These are phyloP conservation scores for Castanea sativa DNA, from an alignment of 306 rosid genomes.

Conservation along the genomic window DNA sequence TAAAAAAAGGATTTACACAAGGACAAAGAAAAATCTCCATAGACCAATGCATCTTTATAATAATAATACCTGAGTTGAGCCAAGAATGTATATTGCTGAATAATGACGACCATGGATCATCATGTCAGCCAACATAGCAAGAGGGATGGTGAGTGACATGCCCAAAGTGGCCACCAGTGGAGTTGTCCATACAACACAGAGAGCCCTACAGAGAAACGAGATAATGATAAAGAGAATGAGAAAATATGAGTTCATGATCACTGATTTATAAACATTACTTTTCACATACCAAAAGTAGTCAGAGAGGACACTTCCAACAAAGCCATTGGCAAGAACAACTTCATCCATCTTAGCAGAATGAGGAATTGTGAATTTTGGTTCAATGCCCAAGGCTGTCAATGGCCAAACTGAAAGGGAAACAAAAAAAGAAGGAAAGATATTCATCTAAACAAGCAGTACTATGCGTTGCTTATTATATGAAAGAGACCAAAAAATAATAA, in stretches of 20 bases:
- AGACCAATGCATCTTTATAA: neutral
- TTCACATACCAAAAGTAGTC: conserved; percentile 84
- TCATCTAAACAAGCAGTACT: conserved; percentile 1
- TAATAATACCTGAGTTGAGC: conserved; percentile 68
- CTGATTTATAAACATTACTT: conserved; percentile 1
- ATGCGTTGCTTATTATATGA: neutral
- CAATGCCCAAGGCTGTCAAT: conserved; percentile 87
- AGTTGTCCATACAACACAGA: conserved; percentile 97
- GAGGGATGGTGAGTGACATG: conserved; percentile 98
- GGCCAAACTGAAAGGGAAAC: conserved; percentile 73
- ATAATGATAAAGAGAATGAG: conserved; percentile 18
- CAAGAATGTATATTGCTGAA: conserved; percentile 85
- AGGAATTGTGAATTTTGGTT: conserved; percentile 87
- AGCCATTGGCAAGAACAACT: conserved; percentile 90
- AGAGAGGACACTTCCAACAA: conserved; percentile 91
- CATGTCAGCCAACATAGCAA: conserved; percentile 99
- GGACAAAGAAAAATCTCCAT: neutral
- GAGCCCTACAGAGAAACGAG: conserved; percentile 60
- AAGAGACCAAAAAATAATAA: neutral
- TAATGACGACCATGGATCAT: conserved; percentile 92
- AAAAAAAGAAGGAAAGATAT: conserved; percentile 2
- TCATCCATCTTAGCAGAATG: conserved; percentile 76
- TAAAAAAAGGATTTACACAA: neutral
- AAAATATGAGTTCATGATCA: conserved; percentile 4
- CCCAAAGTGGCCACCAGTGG: conserved; percentile 98